These are phyloP conservation scores for Cornus kousa DNA, from an alignment of 148 eudicot species.

Conservation along the genomic window DNA sequence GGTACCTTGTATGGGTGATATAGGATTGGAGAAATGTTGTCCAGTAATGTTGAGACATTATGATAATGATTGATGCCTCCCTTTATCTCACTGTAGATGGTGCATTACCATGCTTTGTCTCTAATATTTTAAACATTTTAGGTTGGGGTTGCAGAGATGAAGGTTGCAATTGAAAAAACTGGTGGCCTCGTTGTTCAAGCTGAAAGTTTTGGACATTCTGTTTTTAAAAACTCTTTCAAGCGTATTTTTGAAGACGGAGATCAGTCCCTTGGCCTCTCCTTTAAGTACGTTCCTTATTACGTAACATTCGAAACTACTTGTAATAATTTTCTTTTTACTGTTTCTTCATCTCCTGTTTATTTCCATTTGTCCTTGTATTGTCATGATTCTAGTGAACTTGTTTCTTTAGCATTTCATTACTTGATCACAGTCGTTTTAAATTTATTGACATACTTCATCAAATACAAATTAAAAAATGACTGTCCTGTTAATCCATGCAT, in stretches of 20 bases:
- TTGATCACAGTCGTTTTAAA: background rate
- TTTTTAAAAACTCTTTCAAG: slow-evolving; percentile 90
- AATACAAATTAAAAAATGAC: background rate
- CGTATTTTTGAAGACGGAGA: slow-evolving; percentile 83
- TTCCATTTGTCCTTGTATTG: background rate
- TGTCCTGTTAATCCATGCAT: background rate
- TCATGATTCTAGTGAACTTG: background rate
- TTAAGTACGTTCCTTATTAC: slow-evolving; percentile 60
- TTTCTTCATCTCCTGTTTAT: slow-evolving; percentile 3
- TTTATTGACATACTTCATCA: background rate
- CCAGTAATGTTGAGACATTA: background rate
- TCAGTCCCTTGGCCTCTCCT: slow-evolving; percentile 82
- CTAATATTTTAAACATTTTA: slow-evolving; percentile 21
- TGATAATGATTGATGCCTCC: background rate
- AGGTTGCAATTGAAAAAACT: slow-evolving; percentile 88
- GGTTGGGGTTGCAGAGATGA: slow-evolving; percentile 99
- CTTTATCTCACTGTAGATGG: background rate
- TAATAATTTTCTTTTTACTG: background rate
- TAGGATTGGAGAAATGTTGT: background rate
- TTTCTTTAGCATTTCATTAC: background rate
- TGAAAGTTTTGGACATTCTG: slow-evolving; percentile 97
- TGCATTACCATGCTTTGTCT: background rate
- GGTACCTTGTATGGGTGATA: background rate
- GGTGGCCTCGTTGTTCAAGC: slow-evolving; percentile 95
- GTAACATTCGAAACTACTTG: background rate